Base-by-base conservation (phyloP, 192 early-diverging fungal species). In the Geranomyces variabilis region DNA sequence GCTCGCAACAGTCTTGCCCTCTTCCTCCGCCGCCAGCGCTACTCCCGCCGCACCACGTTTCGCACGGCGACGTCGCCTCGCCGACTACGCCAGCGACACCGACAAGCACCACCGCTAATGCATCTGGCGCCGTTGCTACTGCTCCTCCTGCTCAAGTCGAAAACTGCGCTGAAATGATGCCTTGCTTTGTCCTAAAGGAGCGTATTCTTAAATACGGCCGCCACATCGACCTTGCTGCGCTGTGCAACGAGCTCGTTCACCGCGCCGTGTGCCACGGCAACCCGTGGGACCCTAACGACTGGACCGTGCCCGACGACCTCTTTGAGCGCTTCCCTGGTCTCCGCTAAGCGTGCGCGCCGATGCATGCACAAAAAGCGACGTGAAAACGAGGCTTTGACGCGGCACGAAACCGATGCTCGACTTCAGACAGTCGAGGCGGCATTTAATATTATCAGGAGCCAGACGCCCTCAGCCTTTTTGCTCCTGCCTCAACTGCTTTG, bases 221-320 rank as follows among this genome's bases (percentile, higher is more conserved):
- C 8, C 66, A 51, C 33, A 63, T 69, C 33, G 66, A 75, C 56
- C 56, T 75, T 24, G 21, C 56, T 0, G 29, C 73, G 14, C 47
- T 75, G 26, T 75, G 73, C 43, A 61, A 69, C 26, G 73, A 75
- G 30, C 29, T 75, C 29, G 30, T 29, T 34, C 45, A 34, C 22
- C 17, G 66, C 33, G 73, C 73, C 0, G 57, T 68, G 24, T 75
- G 73, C 41, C 57, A 63, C 47, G 73, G 73, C 31, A 63, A 75
- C 56, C 73, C 73, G 0, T 75, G 73, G 73, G 66, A 75, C 29
- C 57, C 65, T 29, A 33, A 19, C 15, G 60, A 75, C 29, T 75
- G 73, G 73, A 47, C 57, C n/a, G 43, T 75, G 8, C 73, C 73
- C 24, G 26, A 36, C 13, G 73, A 75, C 36, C 45, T 75, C 7